Conservation (phyloP, 2,329 filamentous ascomycete genomes). For the Colletotrichum chlorophyti region DNA sequence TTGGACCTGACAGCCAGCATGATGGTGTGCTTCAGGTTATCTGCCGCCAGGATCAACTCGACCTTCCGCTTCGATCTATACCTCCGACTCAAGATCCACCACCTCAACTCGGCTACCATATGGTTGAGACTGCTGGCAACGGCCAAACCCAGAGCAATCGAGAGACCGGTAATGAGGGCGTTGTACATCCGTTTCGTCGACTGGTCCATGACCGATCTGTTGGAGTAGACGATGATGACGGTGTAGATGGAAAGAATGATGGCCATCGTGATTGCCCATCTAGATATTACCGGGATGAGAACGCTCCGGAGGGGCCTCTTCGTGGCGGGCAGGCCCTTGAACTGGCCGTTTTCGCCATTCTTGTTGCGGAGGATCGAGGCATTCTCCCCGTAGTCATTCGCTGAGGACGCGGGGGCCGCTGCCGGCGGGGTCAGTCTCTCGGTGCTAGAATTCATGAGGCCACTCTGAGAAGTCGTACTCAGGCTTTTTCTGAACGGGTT, state of each 20-base stretch:
- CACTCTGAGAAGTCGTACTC: not conserved
- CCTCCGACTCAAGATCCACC: conserved; percentile 49
- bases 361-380: conserved; percentile 12
- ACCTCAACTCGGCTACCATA: conserved; percentile 51
- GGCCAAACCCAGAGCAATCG: conserved; percentile 49
- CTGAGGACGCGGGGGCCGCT: not conserved
- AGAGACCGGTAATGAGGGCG: conserved; percentile 49
- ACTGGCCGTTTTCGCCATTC: conserved; percentile 12
- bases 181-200: conserved; percentile 49
- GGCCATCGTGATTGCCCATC: conserved; percentile 38
- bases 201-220: conserved; percentile 38
- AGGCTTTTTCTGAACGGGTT: not conserved
- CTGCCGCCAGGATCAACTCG: conserved; percentile 38
- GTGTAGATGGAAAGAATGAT: conserved; percentile 37
- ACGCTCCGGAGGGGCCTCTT: not conserved
- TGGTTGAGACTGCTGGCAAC: conserved; percentile 50
- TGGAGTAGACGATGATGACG: conserved; percentile 37
- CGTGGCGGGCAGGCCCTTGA: conserved; percentile 5
- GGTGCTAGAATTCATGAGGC: no score
- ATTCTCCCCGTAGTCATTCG: conserved; percentile 6
- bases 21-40: conserved; percentile 38
- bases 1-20: conserved; percentile 37
- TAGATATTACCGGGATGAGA: conserved; percentile 3
- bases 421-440: not conserved
- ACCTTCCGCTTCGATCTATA: conserved; percentile 45